Evolutionary conservation across 2,329 filamentous ascomycete genomes (phyloP), one percentile per base, ranked within the genome.

Genomic region (Rhynchosporium agropyri): DNA sequence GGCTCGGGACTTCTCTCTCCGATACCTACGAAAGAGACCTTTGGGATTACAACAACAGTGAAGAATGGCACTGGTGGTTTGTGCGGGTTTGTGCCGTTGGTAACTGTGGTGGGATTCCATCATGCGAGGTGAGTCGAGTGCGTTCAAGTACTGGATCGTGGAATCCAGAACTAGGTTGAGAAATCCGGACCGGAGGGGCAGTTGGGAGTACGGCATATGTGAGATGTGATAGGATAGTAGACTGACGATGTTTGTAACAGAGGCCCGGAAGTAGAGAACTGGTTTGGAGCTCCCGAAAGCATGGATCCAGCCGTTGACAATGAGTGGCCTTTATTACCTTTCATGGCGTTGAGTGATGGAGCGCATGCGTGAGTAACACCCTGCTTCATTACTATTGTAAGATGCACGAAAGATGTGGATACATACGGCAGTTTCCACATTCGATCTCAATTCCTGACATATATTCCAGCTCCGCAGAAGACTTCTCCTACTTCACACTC

Each of bases 401-500:
- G 12, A 40, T 40, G 7, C 36, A 3, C 20, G 20, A 20, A 20
- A 20, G 20, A 20, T 20, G 20, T 20, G 20, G 20, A 20, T 20
- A 20, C 20, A 20, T 20, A 20, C 20, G 20, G 20, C 20, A 20
- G 20, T 20, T 20, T 20, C 20, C 20, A 20, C 20, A 20, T 20
- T 20, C 20, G 20, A 20, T 20, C 20, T 20, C 20, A 20, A 1
- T 20, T 20, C 20, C 20, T 20, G 29, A 36, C 12, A 36, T 15
- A 13, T 15, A 12, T 12, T 15, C 15, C 53, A 95, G 91, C 61
- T 88, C 91, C 28, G 89, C 89, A 63, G 95, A 99, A 78, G 95
- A 98, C 78, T 99, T 98, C 80, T 97, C 93, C 58, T 99, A 99
- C 79, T 99, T 99, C 76, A 98, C 94, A 8, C 86, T 99, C 58